Conservation (phyloP, 148 eudicot genomes). For the Pouteria glomerata region DNA sequence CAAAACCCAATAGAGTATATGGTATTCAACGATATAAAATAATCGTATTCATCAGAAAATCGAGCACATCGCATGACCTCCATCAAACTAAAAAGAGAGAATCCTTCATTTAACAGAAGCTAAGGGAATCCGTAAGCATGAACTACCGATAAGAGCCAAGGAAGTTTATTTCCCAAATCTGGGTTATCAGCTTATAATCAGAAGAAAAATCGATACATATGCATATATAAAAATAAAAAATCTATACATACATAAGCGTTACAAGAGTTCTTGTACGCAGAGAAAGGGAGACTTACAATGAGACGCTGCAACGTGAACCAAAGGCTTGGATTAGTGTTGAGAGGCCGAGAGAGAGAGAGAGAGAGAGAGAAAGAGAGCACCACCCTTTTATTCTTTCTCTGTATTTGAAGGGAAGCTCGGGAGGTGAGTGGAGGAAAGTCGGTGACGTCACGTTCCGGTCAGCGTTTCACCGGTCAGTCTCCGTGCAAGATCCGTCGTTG, state of each 20-base stretch:
- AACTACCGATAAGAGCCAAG: not conserved
- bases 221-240: not conserved
- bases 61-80: not conserved
- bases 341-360: not conserved
- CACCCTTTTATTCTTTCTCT: not conserved
- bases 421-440: not conserved
- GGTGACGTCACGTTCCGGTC: not conserved
- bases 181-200: not conserved
- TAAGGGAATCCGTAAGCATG: not conserved
- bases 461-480: conserved; percentile 1
- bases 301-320: not conserved
- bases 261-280: not conserved
- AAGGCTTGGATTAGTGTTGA: not conserved
- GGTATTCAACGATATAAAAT: not conserved
- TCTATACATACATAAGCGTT: not conserved
- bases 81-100: not conserved
- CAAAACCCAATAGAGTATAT: not conserved
- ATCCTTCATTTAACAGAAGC: not conserved
- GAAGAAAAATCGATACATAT: not conserved
- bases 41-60: not conserved
- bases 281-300: not conserved
- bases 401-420: not conserved
- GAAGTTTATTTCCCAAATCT: not conserved
- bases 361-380: too few relatives aligned
- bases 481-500: not conserved